These are phyloP conservation scores for Plectranthus barbatus DNA, from an alignment of 257 asterid genomes.

Conservation along the genomic window DNA sequence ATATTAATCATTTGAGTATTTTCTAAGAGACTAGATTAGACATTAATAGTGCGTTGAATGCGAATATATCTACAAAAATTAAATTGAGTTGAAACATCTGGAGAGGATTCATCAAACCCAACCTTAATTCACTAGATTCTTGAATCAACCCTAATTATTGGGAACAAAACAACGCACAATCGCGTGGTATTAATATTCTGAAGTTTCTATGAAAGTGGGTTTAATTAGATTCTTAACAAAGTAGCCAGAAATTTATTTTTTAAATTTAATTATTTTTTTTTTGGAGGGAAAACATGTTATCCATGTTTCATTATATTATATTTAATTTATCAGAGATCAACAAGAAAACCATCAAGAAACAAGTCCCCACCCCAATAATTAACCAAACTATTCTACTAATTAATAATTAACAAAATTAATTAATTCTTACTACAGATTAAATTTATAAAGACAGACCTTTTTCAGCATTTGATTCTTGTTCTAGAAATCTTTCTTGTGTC, in stretches of 20 bases:
- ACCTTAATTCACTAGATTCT: not conserved
- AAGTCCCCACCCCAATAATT: not conserved
- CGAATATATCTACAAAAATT: no score
- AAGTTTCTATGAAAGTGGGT: not conserved
- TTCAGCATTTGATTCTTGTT: conserved; percentile 30
- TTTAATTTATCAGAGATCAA: not conserved
- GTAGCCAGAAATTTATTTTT: no score
- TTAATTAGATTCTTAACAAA: no score
- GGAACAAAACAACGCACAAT: not conserved
- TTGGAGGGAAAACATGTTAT: no score
- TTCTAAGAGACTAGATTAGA: no score
- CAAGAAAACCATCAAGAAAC: not conserved
- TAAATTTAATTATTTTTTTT: no score
- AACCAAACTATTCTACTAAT: not conserved
- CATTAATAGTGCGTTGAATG: no score
- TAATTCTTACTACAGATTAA: no score
- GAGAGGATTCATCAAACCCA: not conserved
- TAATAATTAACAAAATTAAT: no score
- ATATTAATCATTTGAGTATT: no score
- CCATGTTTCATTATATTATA: not conserved
- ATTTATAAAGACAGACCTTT: not conserved
- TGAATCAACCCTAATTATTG: not conserved
- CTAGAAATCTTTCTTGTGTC: conserved; percentile 1
- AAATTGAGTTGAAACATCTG: not conserved
- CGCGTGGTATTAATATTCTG: not conserved